Evolutionary conservation across 768 basidiomycete species (phyloP), one percentile per base, ranked within the genome.

Genomic region (Suillus discolor): DNA sequence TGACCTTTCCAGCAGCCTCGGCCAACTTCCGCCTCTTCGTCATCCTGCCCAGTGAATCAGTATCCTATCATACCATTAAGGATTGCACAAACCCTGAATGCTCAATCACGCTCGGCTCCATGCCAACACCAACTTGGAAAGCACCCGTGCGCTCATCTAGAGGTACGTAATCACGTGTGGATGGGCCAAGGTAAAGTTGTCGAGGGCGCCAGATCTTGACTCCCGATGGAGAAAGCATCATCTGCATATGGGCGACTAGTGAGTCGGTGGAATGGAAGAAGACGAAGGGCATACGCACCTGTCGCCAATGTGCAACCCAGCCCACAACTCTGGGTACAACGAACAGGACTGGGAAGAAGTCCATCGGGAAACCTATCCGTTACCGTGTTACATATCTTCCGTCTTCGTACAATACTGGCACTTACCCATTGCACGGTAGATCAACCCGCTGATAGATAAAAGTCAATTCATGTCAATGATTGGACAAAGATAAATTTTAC

Each of bases 181-280:
- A 79, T 7, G 86, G 78, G 6, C 95, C 95, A 18, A 94, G 85
- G 71, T 92, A 97, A 61, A 96, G 85, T 83, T 94, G 93, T 71
- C 90, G 83, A 42, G 92, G 93, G 54, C 93, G 84, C 94, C 96
- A 97, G 70, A 97, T 97, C 79, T 96, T 96, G 67, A 97, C 93
- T 60, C 93, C 93, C 25, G 88, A 91, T 38, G 89, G 84, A 72
- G 92, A 89, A 55, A 97, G 79, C 94, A 96, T 96, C 91, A 96
- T 93, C 89, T 96, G 71, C 20, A 69, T 63, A 62, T 47, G 13
- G 3, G 44, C 7, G 36, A 28, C 18, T 23, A 45, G 51, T 57
- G 47, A n/a, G 42, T 64, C 38, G 64, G 38, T 16, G 44, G 51
- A n/a, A 31, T 39, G 57, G 57, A 39, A 25, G 23, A 53, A 15